A percentile compares a stretch with the other conserved stretches of the same genome.
Evolutionary conservation across 2,329 filamentous ascomycete genomes (phyloP).

Genomic region (Periconia sp.): DNA sequence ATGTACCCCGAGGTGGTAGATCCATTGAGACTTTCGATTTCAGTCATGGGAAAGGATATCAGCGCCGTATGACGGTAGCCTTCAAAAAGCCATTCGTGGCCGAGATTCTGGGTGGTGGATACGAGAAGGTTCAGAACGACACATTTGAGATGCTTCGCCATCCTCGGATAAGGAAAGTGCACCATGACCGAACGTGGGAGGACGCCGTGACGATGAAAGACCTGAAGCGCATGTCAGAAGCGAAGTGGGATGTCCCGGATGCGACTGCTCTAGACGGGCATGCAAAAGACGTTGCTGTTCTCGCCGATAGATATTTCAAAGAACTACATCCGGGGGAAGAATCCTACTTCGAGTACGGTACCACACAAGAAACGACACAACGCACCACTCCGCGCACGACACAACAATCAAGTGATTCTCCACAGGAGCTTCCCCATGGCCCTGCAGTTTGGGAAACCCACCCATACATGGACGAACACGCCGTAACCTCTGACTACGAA

Average conservation of each 20-base stretch:
- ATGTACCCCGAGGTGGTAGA: constrained; percentile 19
- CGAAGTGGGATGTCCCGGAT: constrained; percentile 47
- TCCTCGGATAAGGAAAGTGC: constrained; percentile 73
- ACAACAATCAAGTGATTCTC: not conserved
- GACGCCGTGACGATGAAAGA: constrained; percentile 71
- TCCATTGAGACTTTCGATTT: constrained; percentile 26
- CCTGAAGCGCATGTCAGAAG: constrained; percentile 66
- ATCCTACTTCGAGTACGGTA: constrained; percentile 18
- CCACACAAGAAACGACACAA: constrained; percentile 25
- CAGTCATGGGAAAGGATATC: constrained; percentile 17
- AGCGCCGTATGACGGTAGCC: constrained; percentile 47
- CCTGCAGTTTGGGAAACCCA: constrained; percentile 22
- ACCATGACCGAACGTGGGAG: constrained; percentile 70
- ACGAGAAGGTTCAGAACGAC: constrained; percentile 70
- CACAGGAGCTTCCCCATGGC: constrained; percentile 7
- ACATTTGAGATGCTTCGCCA: constrained; percentile 76
- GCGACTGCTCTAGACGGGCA: constrained; percentile 28
- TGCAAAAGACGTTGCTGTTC: constrained; percentile 31
- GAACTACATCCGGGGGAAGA: constrained; percentile 18
- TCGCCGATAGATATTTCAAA: constrained; percentile 22
- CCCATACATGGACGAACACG: not conserved
- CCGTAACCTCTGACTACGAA: not conserved
- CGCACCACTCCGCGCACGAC: constrained; percentile 17
- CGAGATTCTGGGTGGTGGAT: constrained; percentile 78
- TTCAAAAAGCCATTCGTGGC: constrained; percentile 76